Evolutionary conservation across 148 eudicot genomes (phyloP), one percentile per base, ranked within the genome.

Genomic region (Nepenthes mirabilis): DNA sequence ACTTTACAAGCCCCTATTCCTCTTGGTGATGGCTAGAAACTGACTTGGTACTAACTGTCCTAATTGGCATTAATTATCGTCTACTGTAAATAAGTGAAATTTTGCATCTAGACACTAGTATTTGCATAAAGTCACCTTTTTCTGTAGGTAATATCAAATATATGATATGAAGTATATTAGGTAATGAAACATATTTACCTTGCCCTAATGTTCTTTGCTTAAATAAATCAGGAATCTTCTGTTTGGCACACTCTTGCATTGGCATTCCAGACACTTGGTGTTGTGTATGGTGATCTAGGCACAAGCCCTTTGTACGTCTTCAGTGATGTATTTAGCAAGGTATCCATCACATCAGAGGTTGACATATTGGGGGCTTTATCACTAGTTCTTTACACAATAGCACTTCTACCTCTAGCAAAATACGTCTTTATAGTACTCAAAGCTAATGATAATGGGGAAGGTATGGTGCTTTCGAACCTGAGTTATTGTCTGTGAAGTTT

Each of bases 191-290:
- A 47, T 56, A 6, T 34, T 23, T 34, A 34, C 33, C 33, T 43
- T 55, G 6, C 48, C 33, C 61, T 33, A 65, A 63, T 62, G 65
- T 54, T 13, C 6, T 52, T 11, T 67, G 23, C 50, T 74, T 70
- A 14, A 32, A 49, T 68, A 51, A 53, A 74, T 58, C 85, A 93
- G 99, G 96, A 86, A 47, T 54, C 61, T 50, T 79, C 95, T 14
- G 57, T 68, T 14, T 93, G 89, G 89, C 71, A 12, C 51, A 93
- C 87, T 58, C 65, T 89, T 61, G 83, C 87, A 9, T 60, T 93
- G 72, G 89, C 96, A 66, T 93, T 93, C 74, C 99, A 93, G 81
- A 93, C 99, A 14, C 91, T 93, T 40, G 99, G 99, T 52, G 99
- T 93, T 14, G 99, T 93, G 9, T 93, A 93, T 72, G 99, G 99